Evolutionary conservation across 441 rosid genomes (phyloP), one percentile per base, ranked within the genome.

Genomic region (Lepidium campestre): DNA sequence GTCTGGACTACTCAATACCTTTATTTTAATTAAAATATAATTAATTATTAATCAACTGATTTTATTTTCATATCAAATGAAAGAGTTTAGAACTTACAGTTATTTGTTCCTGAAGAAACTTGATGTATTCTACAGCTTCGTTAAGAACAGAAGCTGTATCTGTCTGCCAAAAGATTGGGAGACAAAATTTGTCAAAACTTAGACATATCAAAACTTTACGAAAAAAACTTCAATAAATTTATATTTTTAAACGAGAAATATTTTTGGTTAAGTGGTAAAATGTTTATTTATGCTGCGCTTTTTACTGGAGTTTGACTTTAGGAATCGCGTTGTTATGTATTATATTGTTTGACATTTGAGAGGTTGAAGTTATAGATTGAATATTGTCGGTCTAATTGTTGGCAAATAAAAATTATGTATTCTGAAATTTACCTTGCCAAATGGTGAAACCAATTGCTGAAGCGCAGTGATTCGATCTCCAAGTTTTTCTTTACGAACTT

Each of bases 111-210:
- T 90, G 96, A 80, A 90, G 99, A 82, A 90, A 89, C 78, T 88
- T 94, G 68, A 94, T 91, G 86, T 88, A 90, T 47, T 90, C 97
- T 54, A 91, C 83, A n/a, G 96, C 97, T 79, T 94, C 99, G 49
- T 90, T 83, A 22, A 94, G 96, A 81, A 94, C 99, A 5, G 99
- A 94, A 53, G 99, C 99, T 46, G 99, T 90, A 79, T 94, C 99
- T 56, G 99, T 94, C 99, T 94, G 84, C 73, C 76, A 25, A 32
- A 17, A 70, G 2, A 31, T 78, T 8, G 57, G 15, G 6, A 12
- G 35, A 12, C 13, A 35, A 10, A 15, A 36, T 29, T 15, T 65
- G 35, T 45, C 2, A 29, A 10, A 41, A 44, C 19, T 39, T 35
- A 27, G 1, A 41, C 40, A 62, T 0, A 11, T 50, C 6, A 47